Evolutionary conservation across 116 monocot genomes (phyloP), one percentile per base, ranked within the genome.

Genomic region (Iris pallida): DNA sequence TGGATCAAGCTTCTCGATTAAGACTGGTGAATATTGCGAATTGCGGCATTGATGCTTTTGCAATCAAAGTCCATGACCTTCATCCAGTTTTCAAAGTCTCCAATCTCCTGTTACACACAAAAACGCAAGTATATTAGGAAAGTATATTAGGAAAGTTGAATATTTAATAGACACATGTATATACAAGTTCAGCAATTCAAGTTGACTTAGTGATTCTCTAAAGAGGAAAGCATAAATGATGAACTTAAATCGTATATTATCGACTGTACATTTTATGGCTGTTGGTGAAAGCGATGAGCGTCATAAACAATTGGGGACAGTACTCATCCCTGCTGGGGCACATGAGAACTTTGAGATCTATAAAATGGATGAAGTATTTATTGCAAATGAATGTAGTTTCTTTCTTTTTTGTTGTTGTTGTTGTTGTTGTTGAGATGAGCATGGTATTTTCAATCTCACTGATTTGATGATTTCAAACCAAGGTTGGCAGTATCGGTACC

Each of bases 81-180:
- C 89, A 93, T 93, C 93, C 93, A 93, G 78, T 93, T 89, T 79
- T 93, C 92, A 61, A 93, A 93, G 70, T 93, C 92, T 65, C 93
- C 93, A 53, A 93, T 86, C 68, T 92, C 88, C 86, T 88, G 80
- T 42, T n/a, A 69, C 16, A 8, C 53, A 79, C 63, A 57, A 18
- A 11, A 5, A 52, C 42, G 64, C 10, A 55, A 17, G n/a, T 65
- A 14, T 51, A 70, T 47, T 16, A 18, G 1, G n/a, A 46, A n/a
- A 15, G 9, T 9, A 69, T 7, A 41, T 10, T 40, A 4, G 4
- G 7, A 42, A 69, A 57, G 4, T 41, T 5, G 44, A 15, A 52
- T 48, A 9, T 48, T 11, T 55, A 13, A 0, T 70, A 49, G 10
- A 46, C 30, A 4, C 53, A 42, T 42, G 54, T 15, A 54, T 3